These are phyloP conservation scores for Naganishia onofrii DNA, from an alignment of 768 basidiomycete species.

Conservation along the genomic window DNA sequence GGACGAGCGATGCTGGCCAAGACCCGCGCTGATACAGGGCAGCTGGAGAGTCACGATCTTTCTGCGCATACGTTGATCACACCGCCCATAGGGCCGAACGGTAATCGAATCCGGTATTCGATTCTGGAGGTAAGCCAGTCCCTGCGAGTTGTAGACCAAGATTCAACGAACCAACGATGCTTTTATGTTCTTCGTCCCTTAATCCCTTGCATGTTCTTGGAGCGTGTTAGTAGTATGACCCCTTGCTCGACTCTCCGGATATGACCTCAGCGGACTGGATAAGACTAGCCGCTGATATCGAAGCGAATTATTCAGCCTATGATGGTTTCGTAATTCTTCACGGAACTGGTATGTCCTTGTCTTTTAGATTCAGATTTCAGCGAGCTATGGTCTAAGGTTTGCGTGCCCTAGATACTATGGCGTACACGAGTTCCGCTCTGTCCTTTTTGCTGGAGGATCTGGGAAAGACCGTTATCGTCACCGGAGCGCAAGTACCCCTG, in stretches of 20 bases:
- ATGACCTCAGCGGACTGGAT: conserved; percentile 88
- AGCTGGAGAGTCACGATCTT: conserved; percentile 53
- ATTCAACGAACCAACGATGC: conserved; percentile 27
- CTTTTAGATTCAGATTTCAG: background rate
- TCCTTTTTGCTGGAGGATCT: conserved; percentile 90
- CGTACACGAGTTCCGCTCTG: conserved; percentile 78
- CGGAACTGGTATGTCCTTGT: conserved; percentile 64
- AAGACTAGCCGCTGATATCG: conserved; percentile 83
- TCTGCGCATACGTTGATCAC: conserved; percentile 67
- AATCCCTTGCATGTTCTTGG: conserved; percentile 51
- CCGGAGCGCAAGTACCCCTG: conserved; percentile 89
- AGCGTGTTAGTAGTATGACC: conserved; percentile 59
- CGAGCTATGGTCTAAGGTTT: background rate
- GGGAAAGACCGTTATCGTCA: conserved; percentile 85
- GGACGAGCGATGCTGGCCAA: conserved; percentile 34
- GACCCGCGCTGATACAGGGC: conserved; percentile 32
- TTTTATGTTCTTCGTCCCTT: conserved; percentile 25
- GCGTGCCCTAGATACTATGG: conserved; percentile 36
- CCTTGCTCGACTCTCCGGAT: conserved; percentile 82
- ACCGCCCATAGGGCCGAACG: conserved; percentile 66
- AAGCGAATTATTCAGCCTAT: conserved; percentile 78
- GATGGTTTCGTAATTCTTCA: conserved; percentile 89
- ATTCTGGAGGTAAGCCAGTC: conserved; percentile 62
- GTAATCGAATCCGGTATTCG: conserved; percentile 78
- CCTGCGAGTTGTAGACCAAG: background rate